Percentiles rank a stretch among this genome's conserved stretches.
Conservation (phyloP, 2,329 filamentous ascomycete species). For the Fusarium irregulare region DNA sequence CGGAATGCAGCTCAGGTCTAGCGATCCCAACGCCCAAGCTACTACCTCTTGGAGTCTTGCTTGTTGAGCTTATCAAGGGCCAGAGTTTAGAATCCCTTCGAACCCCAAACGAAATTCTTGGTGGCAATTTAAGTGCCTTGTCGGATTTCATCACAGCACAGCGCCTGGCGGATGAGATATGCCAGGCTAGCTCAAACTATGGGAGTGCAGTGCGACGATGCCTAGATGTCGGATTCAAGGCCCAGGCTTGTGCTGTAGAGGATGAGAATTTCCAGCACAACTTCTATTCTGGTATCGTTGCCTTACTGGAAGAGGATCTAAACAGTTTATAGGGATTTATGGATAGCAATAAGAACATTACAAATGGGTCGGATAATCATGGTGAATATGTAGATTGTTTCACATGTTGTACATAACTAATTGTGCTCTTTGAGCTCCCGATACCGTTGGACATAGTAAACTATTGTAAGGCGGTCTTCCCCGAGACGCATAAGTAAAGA, state of each 20-base stretch:
- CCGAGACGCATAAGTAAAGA: neutral
- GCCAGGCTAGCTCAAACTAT: neutral
- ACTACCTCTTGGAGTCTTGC: neutral
- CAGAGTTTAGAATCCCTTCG: neutral
- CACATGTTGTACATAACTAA: neutral
- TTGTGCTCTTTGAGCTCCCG: neutral
- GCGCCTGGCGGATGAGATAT: neutral
- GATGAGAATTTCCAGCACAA: conserved; percentile 1
- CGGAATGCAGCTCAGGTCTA: no score
- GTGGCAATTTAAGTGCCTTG: neutral
- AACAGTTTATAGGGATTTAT: neutral
- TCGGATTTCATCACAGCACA: neutral
- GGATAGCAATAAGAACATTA: neutral
- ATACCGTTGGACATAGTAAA: neutral
- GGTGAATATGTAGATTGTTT: neutral
- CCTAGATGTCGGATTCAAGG: neutral
- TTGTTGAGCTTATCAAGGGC: neutral
- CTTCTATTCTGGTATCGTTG: conserved; percentile 3
- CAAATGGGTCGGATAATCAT: neutral
- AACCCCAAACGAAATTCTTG: neutral
- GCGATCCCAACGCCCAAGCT: neutral
- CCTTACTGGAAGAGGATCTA: neutral
- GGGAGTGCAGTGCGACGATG: neutral
- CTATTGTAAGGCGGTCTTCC: neutral
- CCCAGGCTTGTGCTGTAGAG: neutral